Conservation (phyloP, 1,139 yeast species). For the Blastobotrys buckinghamii region DNA sequence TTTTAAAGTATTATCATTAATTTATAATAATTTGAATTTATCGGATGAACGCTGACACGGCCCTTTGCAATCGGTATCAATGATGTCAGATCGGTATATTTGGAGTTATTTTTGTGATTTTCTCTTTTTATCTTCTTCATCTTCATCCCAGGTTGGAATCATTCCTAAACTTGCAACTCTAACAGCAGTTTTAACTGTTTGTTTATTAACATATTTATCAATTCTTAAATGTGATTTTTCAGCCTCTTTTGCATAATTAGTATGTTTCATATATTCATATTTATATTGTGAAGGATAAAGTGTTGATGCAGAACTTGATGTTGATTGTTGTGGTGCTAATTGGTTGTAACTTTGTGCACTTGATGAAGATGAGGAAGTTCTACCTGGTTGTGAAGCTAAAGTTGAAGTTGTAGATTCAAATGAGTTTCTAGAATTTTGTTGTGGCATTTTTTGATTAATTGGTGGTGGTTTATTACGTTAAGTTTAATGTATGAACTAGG, state of each 20-base stretch:
- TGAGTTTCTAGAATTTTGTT: not conserved
- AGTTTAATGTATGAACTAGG: too few species aligned
- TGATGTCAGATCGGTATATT: too few species aligned
- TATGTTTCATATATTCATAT: too few species aligned
- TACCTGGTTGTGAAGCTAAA: not conserved
- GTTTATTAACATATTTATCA: not conserved
- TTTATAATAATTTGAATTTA: too few species aligned
- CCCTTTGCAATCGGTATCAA: too few species aligned
- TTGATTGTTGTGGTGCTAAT: not conserved
- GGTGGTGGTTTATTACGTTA: too few species aligned
- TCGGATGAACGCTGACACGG: too few species aligned
- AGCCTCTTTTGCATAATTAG: not conserved
- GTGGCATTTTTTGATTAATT: not conserved
- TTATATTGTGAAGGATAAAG: not conserved
- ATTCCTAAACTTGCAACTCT: not conserved
- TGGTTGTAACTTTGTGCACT: too few species aligned
- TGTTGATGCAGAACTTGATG: not conserved
- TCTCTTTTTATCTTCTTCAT: too few species aligned
- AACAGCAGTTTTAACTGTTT: not conserved
- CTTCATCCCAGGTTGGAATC: not conserved
- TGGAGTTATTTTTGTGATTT: too few species aligned
- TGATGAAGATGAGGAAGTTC: too few species aligned
- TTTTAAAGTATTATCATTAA: too few species aligned
- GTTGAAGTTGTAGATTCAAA: not conserved
- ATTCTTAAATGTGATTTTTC: not conserved